Conservation (phyloP, 768 basidiomycete species). For the Bullera alba region DNA sequence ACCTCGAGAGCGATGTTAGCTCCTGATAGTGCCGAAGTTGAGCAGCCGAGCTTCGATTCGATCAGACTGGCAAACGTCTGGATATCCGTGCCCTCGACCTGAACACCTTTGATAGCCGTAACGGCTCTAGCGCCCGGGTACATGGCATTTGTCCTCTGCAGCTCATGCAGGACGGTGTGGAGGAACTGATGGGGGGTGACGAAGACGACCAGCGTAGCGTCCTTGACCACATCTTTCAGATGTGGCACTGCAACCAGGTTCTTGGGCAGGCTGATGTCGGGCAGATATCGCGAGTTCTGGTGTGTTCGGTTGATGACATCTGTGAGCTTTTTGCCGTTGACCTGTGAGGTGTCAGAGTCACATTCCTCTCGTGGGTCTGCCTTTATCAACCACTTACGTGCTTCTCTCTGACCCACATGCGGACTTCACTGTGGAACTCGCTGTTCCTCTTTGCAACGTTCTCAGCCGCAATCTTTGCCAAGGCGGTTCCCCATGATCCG, state of each 20-base stretch:
- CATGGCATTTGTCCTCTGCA: conserved; percentile 46
- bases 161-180: conserved; percentile 42
- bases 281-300: conserved; percentile 47
- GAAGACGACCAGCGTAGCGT: conserved; percentile 49
- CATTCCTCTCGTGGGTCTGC: too few species aligned
- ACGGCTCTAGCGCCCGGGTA: conserved; percentile 44
- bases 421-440: conserved; percentile 48
- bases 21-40: conserved; percentile 49
- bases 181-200: conserved; percentile 52
- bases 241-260: conserved; percentile 49
- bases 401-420: conserved; percentile 51
- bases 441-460: conserved; percentile 43
- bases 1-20: conserved; percentile 49
- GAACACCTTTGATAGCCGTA: conserved; percentile 51
- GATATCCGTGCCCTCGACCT: conserved; percentile 48
- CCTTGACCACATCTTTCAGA: conserved; percentile 47
- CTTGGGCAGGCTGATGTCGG: conserved; percentile 45
- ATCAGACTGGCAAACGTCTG: conserved; percentile 50
- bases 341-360: too few species aligned
- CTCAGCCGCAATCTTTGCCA: conserved; percentile 46
- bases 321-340: conserved; percentile 46
- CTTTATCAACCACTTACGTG: too few species aligned
- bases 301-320: conserved; percentile 51
- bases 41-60: conserved; percentile 46
- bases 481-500: conserved; percentile 49